Evolutionary conservation across 352 stramenopile genomes (phyloP), one percentile per base, ranked within the genome.

Genomic region (Vaucheria bursata): DNA sequence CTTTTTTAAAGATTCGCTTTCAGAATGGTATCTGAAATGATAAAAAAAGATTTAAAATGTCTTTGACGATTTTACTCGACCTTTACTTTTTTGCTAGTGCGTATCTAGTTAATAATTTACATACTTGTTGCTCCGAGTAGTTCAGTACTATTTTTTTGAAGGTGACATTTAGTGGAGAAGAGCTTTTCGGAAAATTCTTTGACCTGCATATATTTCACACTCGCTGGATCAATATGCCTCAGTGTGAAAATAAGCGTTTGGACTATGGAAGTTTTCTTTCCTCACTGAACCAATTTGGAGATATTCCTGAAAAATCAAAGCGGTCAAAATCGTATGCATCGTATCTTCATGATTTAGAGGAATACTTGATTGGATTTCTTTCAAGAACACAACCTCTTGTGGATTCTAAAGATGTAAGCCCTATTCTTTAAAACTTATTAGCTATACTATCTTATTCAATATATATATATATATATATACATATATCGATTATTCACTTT

Each of bases 321-420:
- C 50, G 72, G 25, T 71, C 73, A 29, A 83, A 81, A 66, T 53
- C 31, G 0, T 80, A 76, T 71, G 64, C 40, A 6, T 6, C 35
- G 12, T 86, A 86, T 77, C 38, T 86, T 40, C 7, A 68, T 8
- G 74, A 85, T 12, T 59, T 92, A 45, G 73, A 89, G 68, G 79
- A 79, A 12, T 93, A 94, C 81, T 75, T 94, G 5, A 71, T 82
- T 65, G 85, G 82, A 12, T 94, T 91, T 81, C 79, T 91, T 45
- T 64, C 79, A 53, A 81, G 89, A 29, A 89, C 87, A 35, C 83
- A 86, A 39, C 90, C 90, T 4, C 83, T 93, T 36, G 86, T 92
- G 40, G 74, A 90, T 81, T 45, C 90, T 1, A 68, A 84, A 5
- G 77, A 81, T 71, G 78, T 83, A 38, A 71, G 71, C 32, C 34